phyloP scores from a whole-genome alignment of 345 rosid genomes.

The Ceriops tagal region DNA sequence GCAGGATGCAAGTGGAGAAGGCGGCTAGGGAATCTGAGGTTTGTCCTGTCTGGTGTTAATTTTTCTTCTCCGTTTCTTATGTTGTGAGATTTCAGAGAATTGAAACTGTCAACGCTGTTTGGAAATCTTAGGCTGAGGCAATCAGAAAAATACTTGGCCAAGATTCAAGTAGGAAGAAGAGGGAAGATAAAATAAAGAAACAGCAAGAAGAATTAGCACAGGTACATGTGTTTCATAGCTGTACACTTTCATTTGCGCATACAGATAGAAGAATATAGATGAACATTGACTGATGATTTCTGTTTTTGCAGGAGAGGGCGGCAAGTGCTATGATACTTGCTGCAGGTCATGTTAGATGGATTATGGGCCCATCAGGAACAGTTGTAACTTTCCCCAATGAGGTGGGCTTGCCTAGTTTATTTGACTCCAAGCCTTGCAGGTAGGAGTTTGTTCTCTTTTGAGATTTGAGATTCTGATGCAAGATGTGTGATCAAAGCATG shows the following conservation, averaged over 20 bases:
- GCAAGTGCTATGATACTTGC: constrained; percentile 18
- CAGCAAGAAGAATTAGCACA: constrained; percentile 27
- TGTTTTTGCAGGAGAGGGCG: constrained; percentile 23
- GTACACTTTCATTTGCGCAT: not conserved
- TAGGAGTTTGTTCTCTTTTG: constrained; percentile 1
- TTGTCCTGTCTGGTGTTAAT: not conserved
- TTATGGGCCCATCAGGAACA: constrained; percentile 31
- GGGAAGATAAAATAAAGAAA: constrained; percentile 30
- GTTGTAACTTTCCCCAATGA: constrained; percentile 27
- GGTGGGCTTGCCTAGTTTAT: constrained; percentile 26
- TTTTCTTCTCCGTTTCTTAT: not conserved
- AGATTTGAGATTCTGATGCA: no score
- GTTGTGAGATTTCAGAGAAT: not conserved
- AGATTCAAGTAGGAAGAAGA: constrained; percentile 27
- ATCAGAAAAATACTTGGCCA: constrained; percentile 29
- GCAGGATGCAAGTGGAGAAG: constrained; percentile 33
- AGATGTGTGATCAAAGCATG: no score
- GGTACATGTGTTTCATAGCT: not conserved
- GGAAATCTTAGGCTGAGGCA: constrained; percentile 23
- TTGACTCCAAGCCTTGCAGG: constrained; percentile 30
- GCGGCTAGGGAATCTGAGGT: constrained; percentile 34
- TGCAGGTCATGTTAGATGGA: constrained; percentile 27
- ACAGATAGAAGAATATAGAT: not conserved
- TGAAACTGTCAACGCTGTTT: not conserved
- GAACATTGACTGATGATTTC: not conserved